Conservation (phyloP, 73 alveolate species). For the Paramecium tetraurelia region DNA sequence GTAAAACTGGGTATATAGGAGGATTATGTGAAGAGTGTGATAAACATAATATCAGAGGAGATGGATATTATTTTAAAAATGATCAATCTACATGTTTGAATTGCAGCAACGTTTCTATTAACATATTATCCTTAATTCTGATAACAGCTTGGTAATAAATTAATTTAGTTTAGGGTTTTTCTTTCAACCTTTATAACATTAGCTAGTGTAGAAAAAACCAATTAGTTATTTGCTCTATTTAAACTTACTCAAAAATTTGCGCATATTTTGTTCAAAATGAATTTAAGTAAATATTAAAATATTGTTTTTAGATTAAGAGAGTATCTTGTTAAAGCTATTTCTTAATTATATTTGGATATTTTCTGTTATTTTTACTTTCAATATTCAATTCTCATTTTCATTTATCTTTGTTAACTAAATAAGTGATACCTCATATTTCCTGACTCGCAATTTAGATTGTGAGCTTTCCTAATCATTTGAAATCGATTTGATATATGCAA, state of each 20-base stretch:
- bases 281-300: background rate
- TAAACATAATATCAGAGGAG: background rate
- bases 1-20: background rate
- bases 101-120: background rate
- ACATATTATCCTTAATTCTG: background rate
- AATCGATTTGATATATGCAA: background rate
- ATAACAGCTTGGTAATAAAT: background rate
- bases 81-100: background rate
- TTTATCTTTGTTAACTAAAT: background rate
- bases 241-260: background rate
- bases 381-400: background rate
- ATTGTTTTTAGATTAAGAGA: background rate
- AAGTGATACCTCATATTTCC: background rate
- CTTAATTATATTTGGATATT: background rate
- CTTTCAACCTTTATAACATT: background rate
- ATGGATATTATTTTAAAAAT: background rate
- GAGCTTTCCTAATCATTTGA: background rate
- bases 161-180: background rate
- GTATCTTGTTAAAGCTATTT: background rate
- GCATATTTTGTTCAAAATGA: background rate
- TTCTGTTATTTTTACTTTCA: background rate
- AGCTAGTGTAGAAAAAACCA: background rate
- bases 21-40: slow-evolving; percentile 9
- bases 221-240: background rate
- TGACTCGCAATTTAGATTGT: background rate